phyloP scores from a whole-genome alignment of 2,329 filamentous ascomycete species.

The Botrytis hyacinthi region DNA sequence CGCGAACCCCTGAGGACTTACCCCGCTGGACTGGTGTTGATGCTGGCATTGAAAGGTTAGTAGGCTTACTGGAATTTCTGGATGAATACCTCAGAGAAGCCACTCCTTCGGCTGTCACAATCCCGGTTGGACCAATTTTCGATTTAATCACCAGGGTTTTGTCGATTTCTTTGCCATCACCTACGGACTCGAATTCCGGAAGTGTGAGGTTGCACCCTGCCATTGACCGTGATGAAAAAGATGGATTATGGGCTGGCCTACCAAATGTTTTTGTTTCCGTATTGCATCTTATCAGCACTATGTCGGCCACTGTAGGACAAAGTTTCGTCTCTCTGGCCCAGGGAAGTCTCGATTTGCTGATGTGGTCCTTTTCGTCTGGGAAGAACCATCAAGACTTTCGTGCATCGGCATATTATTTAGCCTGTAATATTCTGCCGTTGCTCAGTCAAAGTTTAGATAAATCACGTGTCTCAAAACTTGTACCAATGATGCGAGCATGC shows the following conservation, averaged over 20 bases:
- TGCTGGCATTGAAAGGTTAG: conserved; percentile 67
- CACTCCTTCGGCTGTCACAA: conserved; percentile 62
- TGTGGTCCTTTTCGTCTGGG: conserved; percentile 65
- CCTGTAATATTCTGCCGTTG: conserved; percentile 56
- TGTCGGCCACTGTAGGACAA: conserved; percentile 58
- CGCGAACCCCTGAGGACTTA: conserved; percentile 50
- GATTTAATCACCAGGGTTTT: conserved; percentile 71
- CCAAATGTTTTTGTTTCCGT: conserved; percentile 72
- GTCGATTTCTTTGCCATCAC: conserved; percentile 56
- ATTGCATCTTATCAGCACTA: conserved; percentile 57
- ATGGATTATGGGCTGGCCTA: conserved; percentile 71
- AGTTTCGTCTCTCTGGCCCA: conserved; percentile 59
- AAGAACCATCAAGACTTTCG: conserved; percentile 56
- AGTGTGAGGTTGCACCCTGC: conserved; percentile 65
- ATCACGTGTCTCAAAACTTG: conserved; percentile 60
- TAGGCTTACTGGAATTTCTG: conserved; percentile 64
- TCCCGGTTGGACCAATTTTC: conserved; percentile 66
- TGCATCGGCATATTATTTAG: conserved; percentile 56
- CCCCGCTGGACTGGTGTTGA: conserved; percentile 72
- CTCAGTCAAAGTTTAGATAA: conserved; percentile 61
- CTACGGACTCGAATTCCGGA: conserved; percentile 24
- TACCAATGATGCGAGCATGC: conserved; percentile 61
- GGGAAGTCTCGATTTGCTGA: conserved; percentile 66
- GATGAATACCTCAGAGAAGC: conserved; percentile 59
- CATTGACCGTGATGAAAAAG: conserved; percentile 76